phyloP scores from a whole-genome alignment of 2,329 filamentous ascomycete genomes.

The Sporothrix humicola region DNA sequence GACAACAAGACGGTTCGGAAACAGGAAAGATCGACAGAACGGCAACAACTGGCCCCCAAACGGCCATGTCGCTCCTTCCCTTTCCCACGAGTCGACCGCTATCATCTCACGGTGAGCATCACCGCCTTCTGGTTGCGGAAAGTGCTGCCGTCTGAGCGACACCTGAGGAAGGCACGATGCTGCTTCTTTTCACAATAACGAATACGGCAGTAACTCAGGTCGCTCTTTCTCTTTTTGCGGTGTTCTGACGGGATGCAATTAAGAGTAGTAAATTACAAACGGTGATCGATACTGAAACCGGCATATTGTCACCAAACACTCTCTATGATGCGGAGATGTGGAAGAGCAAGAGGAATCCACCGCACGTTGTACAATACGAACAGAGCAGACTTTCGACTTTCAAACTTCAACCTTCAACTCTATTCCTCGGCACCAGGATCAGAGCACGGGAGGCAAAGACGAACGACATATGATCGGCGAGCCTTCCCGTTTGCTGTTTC shows the following conservation, averaged over 20 bases:
- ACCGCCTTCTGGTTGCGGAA: conserved; percentile 19
- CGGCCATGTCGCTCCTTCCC: conserved; percentile 16
- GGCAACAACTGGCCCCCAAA: background rate
- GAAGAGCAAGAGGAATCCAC: background rate
- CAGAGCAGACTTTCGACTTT: too few species aligned
- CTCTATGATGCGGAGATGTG: background rate
- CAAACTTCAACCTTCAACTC: too few species aligned
- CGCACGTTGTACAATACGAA: background rate
- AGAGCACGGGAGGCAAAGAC: background rate
- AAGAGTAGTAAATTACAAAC: background rate
- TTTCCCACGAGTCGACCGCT: background rate
- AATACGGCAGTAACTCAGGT: background rate
- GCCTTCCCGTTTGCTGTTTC: conserved; percentile 14
- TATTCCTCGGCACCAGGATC: background rate
- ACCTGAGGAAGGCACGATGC: conserved; percentile 8
- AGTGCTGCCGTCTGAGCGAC: background rate
- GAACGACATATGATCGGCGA: conserved; percentile 14
- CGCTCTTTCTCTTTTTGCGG: background rate
- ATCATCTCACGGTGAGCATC: background rate
- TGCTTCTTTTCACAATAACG: background rate
- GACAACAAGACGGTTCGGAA: conserved; percentile 10
- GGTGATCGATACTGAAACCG: background rate
- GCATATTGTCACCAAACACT: background rate
- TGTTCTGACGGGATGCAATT: background rate
- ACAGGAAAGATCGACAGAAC: conserved; percentile 3